A percentile compares a stretch with the other conserved stretches of the same genome.
These are phyloP conservation scores for Ploettnerulaceae sp. DNA, from an alignment of 2,329 filamentous ascomycete species.

Conservation along the genomic window DNA sequence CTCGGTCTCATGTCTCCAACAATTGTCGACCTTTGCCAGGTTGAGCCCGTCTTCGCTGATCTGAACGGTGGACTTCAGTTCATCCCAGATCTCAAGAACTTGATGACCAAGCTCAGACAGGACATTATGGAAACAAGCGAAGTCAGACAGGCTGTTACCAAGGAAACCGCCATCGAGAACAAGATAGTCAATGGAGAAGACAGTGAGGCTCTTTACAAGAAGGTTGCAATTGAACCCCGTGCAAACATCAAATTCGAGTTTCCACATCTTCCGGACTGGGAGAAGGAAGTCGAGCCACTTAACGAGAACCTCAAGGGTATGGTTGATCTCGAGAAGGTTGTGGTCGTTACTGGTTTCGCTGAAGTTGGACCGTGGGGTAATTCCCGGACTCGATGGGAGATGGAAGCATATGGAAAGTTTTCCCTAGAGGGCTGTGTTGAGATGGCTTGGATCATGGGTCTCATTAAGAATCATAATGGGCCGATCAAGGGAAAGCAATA, in stretches of 20 bases:
- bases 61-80: constrained; percentile 97
- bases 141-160: constrained; percentile 86
- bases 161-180: constrained; percentile 94
- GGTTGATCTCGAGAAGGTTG: constrained; percentile 97
- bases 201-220: constrained; percentile 90
- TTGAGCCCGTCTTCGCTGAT: constrained; percentile 93
- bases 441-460: constrained; percentile 99
- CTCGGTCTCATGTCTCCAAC: constrained; percentile 91
- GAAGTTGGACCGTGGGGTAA: constrained; percentile 98
- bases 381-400: constrained; percentile 96
- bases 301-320: constrained; percentile 89
- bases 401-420: constrained; percentile 96
- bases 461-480: constrained; percentile 98
- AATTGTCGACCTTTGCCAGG: constrained; percentile 92
- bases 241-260: constrained; percentile 99
- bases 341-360: constrained; percentile 94
- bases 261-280: constrained; percentile 85
- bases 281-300: constrained; percentile 81
- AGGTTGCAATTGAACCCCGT: constrained; percentile 85
- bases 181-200: constrained; percentile 94
- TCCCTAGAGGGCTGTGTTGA: constrained; percentile 96
- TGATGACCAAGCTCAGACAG: constrained; percentile 90
- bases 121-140: constrained; percentile 94
- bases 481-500: constrained; percentile 94
- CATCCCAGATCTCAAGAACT: constrained; percentile 88